A percentile compares a stretch with the other conserved stretches of the same genome.
Conservation (phyloP, 805 yeast species). For the Maudiozyma serrabonitensis region DNA sequence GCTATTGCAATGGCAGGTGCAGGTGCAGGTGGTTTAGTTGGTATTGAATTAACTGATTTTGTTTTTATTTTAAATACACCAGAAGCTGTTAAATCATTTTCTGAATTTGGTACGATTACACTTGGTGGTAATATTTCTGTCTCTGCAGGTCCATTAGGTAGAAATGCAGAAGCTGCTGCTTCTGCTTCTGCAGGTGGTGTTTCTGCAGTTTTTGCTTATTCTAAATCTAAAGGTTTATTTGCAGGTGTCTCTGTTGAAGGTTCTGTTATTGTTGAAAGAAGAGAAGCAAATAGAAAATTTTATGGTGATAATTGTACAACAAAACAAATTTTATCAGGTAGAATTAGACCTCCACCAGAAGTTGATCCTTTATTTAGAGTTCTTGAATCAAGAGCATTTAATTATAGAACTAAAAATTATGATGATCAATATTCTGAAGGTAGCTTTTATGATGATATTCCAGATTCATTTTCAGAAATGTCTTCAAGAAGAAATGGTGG, state of each 20-base stretch:
- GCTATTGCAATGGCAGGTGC: conserved; percentile 96
- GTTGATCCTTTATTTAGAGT: conserved; percentile 82
- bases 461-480: conserved; percentile 33
- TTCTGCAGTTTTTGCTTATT: conserved; percentile 86
- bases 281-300: conserved; percentile 93
- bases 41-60: conserved; percentile 92
- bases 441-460: conserved; percentile 49
- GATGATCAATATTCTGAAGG: conserved; percentile 59
- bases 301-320: conserved; percentile 87
- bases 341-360: conserved; percentile 87
- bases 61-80: conserved; percentile 82
- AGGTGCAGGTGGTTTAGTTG: conserved; percentile 97
- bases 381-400: conserved; percentile 76
- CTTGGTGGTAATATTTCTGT: conserved; percentile 91
- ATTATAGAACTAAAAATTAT: conserved; percentile 38
- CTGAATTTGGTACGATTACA: conserved; percentile 89
- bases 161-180: conserved; percentile 97
- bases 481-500: conserved; percentile 23
- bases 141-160: conserved; percentile 96
- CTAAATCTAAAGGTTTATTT: conserved; percentile 91
- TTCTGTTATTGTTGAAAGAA: conserved; percentile 89
- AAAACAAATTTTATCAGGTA: conserved; percentile 71
- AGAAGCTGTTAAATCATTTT: conserved; percentile 87
- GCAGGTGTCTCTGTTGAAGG: conserved; percentile 98
- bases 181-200: conserved; percentile 80